phyloP scores from a whole-genome alignment of 139 green algal genomes.

The Trebouxia sp. region DNA sequence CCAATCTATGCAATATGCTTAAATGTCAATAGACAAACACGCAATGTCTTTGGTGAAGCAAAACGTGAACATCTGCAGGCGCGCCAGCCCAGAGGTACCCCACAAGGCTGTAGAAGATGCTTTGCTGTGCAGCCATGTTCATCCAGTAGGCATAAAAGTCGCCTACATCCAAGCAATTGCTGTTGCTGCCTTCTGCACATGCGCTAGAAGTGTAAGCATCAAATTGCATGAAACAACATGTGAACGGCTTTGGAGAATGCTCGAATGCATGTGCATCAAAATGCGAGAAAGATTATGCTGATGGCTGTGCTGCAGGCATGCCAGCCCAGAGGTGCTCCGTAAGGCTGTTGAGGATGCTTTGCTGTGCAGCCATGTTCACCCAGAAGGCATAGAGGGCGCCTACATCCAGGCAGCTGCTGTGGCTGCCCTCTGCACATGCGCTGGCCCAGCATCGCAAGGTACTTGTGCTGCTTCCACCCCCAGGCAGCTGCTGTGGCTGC shows the following conservation, averaged over 20 bases:
- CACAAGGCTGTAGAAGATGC: constrained; percentile 34
- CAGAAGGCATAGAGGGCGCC: constrained; percentile 42
- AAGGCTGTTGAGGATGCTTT: constrained; percentile 38
- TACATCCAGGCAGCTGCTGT: constrained; percentile 24
- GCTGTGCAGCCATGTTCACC: constrained; percentile 49
- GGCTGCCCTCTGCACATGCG: constrained; percentile 13
- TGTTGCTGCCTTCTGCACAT: constrained; percentile 15
- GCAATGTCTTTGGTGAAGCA: neutral
- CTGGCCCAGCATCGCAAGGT: too few species aligned
- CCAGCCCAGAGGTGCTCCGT: neutral
- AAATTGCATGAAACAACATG: neutral
- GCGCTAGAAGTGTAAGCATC: neutral
- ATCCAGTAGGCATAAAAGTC: constrained; percentile 43
- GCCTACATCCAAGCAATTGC: constrained; percentile 29
- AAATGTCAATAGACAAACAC: neutral
- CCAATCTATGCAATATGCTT: too few species aligned
- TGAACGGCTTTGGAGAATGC: neutral
- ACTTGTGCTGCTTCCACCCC: too few species aligned
- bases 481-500: too few species aligned
- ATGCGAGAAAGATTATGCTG: too few species aligned
- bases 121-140: constrained; percentile 47
- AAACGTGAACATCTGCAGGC: neutral
- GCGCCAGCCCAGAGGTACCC: neutral
- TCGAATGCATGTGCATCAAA: neutral
- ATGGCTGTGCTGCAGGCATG: constrained; percentile 7